Base-by-base conservation (phyloP, 108 stramenopile species). In the Nannochloropsis gaditana region DNA sequence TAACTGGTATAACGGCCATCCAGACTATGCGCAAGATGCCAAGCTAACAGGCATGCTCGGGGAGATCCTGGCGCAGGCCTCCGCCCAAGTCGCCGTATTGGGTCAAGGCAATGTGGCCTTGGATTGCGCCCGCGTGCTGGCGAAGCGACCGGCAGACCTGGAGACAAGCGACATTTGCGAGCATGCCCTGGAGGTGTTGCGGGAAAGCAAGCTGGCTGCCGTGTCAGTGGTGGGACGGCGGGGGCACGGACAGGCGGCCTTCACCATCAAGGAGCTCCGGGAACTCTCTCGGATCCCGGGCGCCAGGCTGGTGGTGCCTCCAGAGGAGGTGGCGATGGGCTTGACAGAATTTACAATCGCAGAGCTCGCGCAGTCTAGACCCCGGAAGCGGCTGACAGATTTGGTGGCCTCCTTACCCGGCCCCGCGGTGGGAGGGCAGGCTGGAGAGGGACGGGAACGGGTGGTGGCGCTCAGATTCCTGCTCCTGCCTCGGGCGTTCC, bases 81-180 rank as follows among this genome's bases (percentile, higher is more conserved):
- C 11, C 80, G 41, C 21, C 9, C 42, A 88, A 44, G 94, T 94
- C 4, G 97, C 95, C 0, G 93, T 98, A 2, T 87, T 99, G 50
- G 98, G 98, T 8, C 95, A 98, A 43, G 99, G 99, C 15, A 99
- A 99, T 87, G 98, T 99, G 2, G 96, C 97, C 9, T 87, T 99
- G 9, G 98, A 99, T 91, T 95, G 95, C 85, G 97, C 95, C 6
- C 92, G 97, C 9, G 90, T 99, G 6, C 86, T 98, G 43, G 93
- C 93, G 84, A 97, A 97, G 91, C 80, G n/a, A 42, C 80, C 21
- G 80, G 80, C 41, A 3, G 41, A 91, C 41, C 92, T 98, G 84
- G 84, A 90, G 50, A 88, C 88, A 11, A 97, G 96, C 11, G 99
- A 99, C 91, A 92, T 96, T 43, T 89, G 95, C 11, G 85, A 88